These are phyloP conservation scores for Botrytis hyacinthi DNA, from an alignment of 2,329 filamentous ascomycete genomes.

Conservation along the genomic window DNA sequence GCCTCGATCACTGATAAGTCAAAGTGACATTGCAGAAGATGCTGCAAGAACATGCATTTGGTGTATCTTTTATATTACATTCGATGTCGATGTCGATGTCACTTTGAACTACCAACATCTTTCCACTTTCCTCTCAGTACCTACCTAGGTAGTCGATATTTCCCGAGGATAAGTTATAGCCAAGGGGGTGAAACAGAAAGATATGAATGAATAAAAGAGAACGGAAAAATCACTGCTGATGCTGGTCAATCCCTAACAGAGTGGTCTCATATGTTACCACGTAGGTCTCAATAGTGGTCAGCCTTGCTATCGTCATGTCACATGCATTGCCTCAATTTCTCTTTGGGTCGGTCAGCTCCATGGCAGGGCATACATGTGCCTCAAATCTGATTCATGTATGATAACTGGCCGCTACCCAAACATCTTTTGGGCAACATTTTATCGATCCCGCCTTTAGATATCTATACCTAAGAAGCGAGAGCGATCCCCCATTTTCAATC, in stretches of 20 bases:
- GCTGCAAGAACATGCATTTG: background rate
- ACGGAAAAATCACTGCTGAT: background rate
- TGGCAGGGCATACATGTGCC: background rate
- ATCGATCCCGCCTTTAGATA: background rate
- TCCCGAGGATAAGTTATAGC: background rate
- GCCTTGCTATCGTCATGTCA: conserved; percentile 1
- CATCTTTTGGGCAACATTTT: background rate
- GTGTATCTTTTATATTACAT: background rate
- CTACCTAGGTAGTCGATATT: background rate
- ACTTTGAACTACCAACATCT: background rate
- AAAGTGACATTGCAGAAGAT: conserved; percentile 4
- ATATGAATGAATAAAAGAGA: background rate
- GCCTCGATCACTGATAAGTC: background rate
- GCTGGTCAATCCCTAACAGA: background rate
- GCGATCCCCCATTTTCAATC: background rate
- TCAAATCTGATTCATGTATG: background rate
- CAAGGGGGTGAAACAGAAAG: background rate
- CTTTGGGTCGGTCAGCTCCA: background rate
- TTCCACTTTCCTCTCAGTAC: background rate
- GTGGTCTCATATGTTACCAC: background rate
- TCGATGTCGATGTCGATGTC: background rate
- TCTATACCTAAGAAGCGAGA: background rate
- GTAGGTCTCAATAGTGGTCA: background rate
- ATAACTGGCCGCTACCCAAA: background rate
- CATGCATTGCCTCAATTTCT: background rate